phyloP scores from a whole-genome alignment of 805 yeast species.

The Ogataea allantospora region DNA sequence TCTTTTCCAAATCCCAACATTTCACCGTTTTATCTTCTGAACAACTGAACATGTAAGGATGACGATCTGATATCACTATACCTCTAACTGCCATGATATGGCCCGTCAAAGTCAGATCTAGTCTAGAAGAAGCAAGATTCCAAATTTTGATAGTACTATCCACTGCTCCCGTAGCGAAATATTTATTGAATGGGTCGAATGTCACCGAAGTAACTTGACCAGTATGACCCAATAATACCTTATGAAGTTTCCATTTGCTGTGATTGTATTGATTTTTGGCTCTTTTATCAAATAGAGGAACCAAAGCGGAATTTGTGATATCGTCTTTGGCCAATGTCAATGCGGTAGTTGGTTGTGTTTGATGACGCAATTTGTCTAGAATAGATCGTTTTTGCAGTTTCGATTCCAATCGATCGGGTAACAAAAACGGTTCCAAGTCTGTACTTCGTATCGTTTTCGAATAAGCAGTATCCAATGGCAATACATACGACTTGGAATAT shows the following conservation, averaged over 20 bases:
- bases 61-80: slow-evolving; percentile 65
- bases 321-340: slow-evolving; percentile 15
- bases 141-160: slow-evolving; percentile 89
- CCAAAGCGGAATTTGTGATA: slow-evolving; percentile 18
- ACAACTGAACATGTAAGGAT: slow-evolving; percentile 87
- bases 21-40: slow-evolving; percentile 91
- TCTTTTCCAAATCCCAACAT: slow-evolving; percentile 95
- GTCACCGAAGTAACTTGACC: slow-evolving; percentile 90
- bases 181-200: slow-evolving; percentile 82
- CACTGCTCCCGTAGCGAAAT: slow-evolving; percentile 90
- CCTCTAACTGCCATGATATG: slow-evolving; percentile 89
- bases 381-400: slow-evolving; percentile 7
- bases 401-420: slow-evolving; percentile 6
- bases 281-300: slow-evolving; percentile 19
- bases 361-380: slow-evolving; percentile 5
- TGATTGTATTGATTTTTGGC: slow-evolving; percentile 38
- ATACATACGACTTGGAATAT: slow-evolving; percentile 1
- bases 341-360: slow-evolving; percentile 1
- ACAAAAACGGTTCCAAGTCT: slow-evolving; percentile 2
- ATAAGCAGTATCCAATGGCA: slow-evolving; percentile 3
- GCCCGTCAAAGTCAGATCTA: slow-evolving; percentile 80
- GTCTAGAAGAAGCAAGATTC: slow-evolving; percentile 73
- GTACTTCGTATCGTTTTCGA: background rate
- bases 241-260: slow-evolving; percentile 67
- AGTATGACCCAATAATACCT: slow-evolving; percentile 81